A percentile compares a stretch with the other conserved stretches of the same genome.
These are phyloP conservation scores for Thraustochytrium sp. DNA, from an alignment of 352 stramenopile species.

Conservation along the genomic window DNA sequence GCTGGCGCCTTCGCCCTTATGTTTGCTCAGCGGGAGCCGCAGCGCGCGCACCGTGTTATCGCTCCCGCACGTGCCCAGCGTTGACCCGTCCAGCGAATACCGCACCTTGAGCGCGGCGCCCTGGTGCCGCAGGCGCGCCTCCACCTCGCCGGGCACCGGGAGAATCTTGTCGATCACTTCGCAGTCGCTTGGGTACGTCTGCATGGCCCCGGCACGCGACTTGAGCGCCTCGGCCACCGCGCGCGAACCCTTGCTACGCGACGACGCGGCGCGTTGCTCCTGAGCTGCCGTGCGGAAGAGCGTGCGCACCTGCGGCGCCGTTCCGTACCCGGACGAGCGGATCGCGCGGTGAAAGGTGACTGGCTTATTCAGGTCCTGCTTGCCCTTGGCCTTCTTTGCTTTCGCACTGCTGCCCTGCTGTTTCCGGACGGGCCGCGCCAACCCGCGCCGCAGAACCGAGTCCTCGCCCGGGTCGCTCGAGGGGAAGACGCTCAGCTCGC, in stretches of 20 bases:
- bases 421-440: too few relatives aligned
- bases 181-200: conserved; percentile 61
- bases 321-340: conserved; percentile 71
- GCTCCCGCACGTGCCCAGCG: conserved; percentile 3
- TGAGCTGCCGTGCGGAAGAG: conserved; percentile 11
- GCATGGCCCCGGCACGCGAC: background rate
- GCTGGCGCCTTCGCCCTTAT: background rate
- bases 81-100: background rate
- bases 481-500: background rate
- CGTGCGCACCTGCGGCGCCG: conserved; percentile 20
- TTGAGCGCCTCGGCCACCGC: conserved; percentile 47
- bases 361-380: conserved; percentile 59
- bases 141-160: conserved; percentile 52
- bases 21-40: conserved; percentile 3
- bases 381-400: conserved; percentile 47
- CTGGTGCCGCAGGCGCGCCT: background rate
- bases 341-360: conserved; percentile 71
- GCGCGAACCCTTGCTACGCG: conserved; percentile 48
- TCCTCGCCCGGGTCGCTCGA: background rate
- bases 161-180: conserved; percentile 61
- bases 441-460: background rate
- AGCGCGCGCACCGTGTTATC: background rate
- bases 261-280: background rate
- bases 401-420: too few relatives aligned
- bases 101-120: background rate